phyloP scores from a whole-genome alignment of 139 green algal genomes.

The Parachlorella kessleri region DNA sequence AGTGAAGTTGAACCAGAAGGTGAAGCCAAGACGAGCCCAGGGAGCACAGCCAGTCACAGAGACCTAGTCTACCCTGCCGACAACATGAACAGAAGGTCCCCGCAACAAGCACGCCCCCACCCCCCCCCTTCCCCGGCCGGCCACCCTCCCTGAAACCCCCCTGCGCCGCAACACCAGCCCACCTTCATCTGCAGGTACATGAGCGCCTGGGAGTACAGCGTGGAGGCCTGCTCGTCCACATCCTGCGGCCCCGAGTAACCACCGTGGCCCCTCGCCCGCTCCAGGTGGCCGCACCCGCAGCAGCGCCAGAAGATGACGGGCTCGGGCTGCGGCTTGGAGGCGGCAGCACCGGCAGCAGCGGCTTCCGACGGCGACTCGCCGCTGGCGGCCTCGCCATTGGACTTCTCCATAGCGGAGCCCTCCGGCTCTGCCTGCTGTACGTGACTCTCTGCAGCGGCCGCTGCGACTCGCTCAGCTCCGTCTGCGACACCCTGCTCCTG shows the following conservation, averaged over 20 bases:
- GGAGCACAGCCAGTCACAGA: no score
- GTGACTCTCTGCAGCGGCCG: background rate
- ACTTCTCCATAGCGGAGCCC: slow-evolving; percentile 2
- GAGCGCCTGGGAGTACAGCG: background rate
- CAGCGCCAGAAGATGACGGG: slow-evolving; percentile 25
- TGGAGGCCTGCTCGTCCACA: background rate
- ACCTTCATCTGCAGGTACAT: background rate
- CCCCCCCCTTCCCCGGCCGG: no score
- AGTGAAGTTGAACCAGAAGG: background rate
- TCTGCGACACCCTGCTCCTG: background rate
- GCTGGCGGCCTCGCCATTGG: background rate
- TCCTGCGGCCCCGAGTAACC: background rate
- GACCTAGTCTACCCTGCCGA: no score
- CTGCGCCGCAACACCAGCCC: slow-evolving; percentile 28
- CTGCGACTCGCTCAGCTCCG: no score
- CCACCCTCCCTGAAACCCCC: no score
- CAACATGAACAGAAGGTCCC: no score
- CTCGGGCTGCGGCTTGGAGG: no score
- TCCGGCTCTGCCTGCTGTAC: slow-evolving; percentile 8
- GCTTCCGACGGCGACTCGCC: no score
- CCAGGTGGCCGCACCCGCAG: slow-evolving; percentile 17
- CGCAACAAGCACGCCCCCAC: no score
- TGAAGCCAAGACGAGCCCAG: background rate
- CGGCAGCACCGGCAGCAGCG: no score
- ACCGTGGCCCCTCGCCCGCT: background rate